Evolutionary conservation across 371 early-diverging fungal species (phyloP), one percentile per base, ranked within the genome.

Genomic region (Mortierella sp.): DNA sequence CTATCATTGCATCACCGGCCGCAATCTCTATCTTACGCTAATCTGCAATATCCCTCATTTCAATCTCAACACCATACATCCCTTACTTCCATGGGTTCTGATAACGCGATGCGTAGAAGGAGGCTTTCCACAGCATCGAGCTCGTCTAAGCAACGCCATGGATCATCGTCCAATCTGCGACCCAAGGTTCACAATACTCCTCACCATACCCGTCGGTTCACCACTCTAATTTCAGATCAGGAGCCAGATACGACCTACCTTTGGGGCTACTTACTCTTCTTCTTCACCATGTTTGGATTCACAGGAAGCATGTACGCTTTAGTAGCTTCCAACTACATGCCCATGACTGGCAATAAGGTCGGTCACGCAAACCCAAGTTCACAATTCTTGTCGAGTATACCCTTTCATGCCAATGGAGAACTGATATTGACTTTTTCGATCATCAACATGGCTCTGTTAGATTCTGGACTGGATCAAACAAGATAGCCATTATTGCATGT

Each of bases 401-500:
- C n/a, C n/a, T 4, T 34, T 34, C 34, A 34, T 34, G n/a, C n/a
- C n/a, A n/a, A n/a, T n/a, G n/a, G n/a, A n/a, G n/a, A n/a, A n/a
- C n/a, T n/a, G n/a, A n/a, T n/a, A n/a, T n/a, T n/a, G n/a, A n/a
- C n/a, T n/a, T n/a, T n/a, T n/a, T n/a, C n/a, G 10, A 34, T 34
- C 34, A 34, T 34, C 34, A 7, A 34, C 4, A 34, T 34, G 34
- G 7, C 10, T 27, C 9, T n/a, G 12, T 34, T 55, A 89, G 85
- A 67, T 88, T 6, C 66, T 95, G 47, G 91, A 94, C 67, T 84
- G 85, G 72, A 88, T 95, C 45, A 89, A 87, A 55, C 78, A 88
- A n/a, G 96, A 95, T 67, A 80, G 87, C 24, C 94, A 96, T 78
- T 97, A 95, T 76, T 91, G 93, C 46, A 82, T 90, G 50, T 79